These are phyloP conservation scores for Pythium catenulatum DNA, from an alignment of 352 stramenopile genomes.

Conservation along the genomic window DNA sequence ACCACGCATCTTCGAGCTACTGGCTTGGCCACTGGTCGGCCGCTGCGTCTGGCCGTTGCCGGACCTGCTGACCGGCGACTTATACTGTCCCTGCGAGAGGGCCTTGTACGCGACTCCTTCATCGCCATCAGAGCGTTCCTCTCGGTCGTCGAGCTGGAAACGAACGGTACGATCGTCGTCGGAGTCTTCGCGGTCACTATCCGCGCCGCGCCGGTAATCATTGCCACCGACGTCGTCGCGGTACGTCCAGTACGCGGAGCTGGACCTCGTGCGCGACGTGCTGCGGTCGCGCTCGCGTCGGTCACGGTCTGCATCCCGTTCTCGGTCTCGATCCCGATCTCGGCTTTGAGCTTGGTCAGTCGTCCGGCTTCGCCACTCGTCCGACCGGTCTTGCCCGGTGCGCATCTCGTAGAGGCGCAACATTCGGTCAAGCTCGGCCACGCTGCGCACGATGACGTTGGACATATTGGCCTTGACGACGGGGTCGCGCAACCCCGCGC, in stretches of 20 bases:
- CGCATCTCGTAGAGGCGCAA: not conserved
- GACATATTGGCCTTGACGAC: not conserved
- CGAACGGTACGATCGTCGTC: not conserved
- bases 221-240: not conserved
- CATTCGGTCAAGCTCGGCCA: not conserved
- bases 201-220: not conserved
- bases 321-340: not conserved
- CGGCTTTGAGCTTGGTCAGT: too few relatives aligned
- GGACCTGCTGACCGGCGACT: too few relatives aligned
- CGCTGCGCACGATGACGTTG: not conserved
- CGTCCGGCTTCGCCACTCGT: not conserved
- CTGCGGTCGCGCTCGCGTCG: slow-evolving; percentile 8
- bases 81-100: too few relatives aligned
- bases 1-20: too few relatives aligned
- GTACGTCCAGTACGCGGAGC: not conserved
- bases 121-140: too few relatives aligned
- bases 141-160: not conserved
- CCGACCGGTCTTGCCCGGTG: not conserved
- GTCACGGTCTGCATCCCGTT: slow-evolving; percentile 7
- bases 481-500: not conserved
- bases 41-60: too few relatives aligned
- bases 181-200: not conserved
- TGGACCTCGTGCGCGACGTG: not conserved
- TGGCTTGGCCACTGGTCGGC: too few relatives aligned
- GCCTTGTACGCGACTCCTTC: too few relatives aligned